Evolutionary conservation across 2,329 filamentous ascomycete genomes (phyloP).

Genomic region (Pestalotiopsis sp.): DNA sequence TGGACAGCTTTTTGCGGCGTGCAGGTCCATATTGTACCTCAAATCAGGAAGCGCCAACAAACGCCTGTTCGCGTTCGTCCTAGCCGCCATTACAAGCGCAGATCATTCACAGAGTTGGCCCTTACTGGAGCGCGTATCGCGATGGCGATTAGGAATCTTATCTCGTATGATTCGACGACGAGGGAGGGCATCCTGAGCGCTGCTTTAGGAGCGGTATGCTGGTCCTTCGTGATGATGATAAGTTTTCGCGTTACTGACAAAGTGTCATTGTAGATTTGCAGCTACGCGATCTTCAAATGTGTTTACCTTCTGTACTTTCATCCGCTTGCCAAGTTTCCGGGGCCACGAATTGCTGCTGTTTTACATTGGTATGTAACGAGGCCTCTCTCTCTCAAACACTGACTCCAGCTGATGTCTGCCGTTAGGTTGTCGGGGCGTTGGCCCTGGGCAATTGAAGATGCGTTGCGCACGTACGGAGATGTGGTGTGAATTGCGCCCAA

Average conservation of each 20-base stretch:
- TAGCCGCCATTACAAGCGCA: background rate
- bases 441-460: background rate
- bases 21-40: no score
- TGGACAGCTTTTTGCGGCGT: no score
- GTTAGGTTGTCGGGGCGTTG: background rate
- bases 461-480: conserved; percentile 18
- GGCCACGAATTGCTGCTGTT: conserved; percentile 18
- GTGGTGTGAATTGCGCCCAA: conserved; percentile 21
- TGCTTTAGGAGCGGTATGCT: background rate
- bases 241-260: background rate
- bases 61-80: no score
- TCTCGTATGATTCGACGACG: background rate
- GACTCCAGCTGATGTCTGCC: background rate
- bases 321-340: conserved; percentile 9
- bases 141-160: background rate
- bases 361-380: conserved; percentile 16
- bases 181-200: background rate
- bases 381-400: background rate
- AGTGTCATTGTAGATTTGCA: conserved; percentile 2
- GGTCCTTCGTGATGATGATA: background rate
- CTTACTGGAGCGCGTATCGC: background rate
- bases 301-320: conserved; percentile 20
- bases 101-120: background rate
- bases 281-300: background rate
- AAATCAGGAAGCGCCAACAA: no score